Conservation (phyloP, 108 stramenopile genomes). For the Fistulifera solaris region DNA sequence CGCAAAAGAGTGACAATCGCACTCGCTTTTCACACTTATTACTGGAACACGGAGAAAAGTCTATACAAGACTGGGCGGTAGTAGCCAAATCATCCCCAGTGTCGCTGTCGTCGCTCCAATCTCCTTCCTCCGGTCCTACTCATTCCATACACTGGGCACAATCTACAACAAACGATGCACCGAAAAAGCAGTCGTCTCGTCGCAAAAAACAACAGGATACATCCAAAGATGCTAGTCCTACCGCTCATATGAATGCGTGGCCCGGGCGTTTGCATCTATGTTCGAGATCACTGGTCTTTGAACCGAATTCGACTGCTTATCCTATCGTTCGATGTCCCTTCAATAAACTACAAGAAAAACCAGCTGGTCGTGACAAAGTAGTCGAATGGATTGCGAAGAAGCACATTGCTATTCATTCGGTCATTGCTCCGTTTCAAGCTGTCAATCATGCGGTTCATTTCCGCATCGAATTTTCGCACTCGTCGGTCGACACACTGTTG, state of each 20-base stretch:
- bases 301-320: constrained; percentile 56
- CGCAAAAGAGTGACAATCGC: not conserved
- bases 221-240: not conserved
- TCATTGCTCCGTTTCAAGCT: constrained; percentile 44
- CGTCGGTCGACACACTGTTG: constrained; percentile 25
- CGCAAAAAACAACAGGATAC: not conserved
- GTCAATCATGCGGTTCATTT: constrained; percentile 35
- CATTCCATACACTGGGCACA: not conserved
- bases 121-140: constrained; percentile 4
- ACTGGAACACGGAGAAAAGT: constrained; percentile 72
- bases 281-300: constrained; percentile 64
- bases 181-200: too few species aligned
- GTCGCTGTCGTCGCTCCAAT: not conserved
- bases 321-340: constrained; percentile 66
- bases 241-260: too few species aligned
- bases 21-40: constrained; percentile 62
- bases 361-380: constrained; percentile 5
- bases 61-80: constrained; percentile 81
- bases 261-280: constrained; percentile 71
- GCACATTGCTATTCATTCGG: too few species aligned
- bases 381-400: too few species aligned
- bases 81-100: constrained; percentile 31
- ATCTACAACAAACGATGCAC: too few species aligned
- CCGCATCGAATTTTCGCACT: constrained; percentile 64
- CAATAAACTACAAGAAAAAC: constrained; percentile 36